Base-by-base conservation (phyloP, 176 grass and related monocot species). In the Pharus latifolius region DNA sequence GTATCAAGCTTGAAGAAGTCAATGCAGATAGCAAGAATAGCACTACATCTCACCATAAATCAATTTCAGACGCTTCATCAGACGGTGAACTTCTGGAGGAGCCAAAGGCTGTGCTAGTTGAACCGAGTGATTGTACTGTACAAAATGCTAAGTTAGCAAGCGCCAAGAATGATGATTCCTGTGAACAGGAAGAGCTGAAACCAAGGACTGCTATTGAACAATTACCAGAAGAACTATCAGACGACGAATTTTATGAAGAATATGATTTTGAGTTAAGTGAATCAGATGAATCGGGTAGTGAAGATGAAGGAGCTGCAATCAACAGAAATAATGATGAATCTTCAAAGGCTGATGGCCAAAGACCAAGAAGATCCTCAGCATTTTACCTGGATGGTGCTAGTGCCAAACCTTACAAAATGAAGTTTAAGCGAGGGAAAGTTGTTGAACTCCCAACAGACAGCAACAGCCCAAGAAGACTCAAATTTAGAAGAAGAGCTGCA, bases 371-470 rank as follows among this genome's bases (percentile, higher is more conserved):
- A 83, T 78, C 4, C 18, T 37, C 81, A 30, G 0, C 30, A 9
- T 19, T 71, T 13, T 37, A 83, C 57, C n/a, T 27, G 27, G 84
- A 94, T 70, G 82, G 86, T 74, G 37, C 60, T 60, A 67, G 13
- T 73, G 26, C 55, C 32, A 75, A 63, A 59, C 67, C 95, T 57
- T 86, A 99, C 43, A 94, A 88, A 65, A 63, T 99, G 46, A 94
- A 88, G 63, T 99, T 94, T 45, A 99, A 70, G 77, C 82, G 79
- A 69, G 90, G 86, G 78, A 89, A 78, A 77, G 83, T 88, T 78
- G 60, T 99, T 34, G 90, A 99, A 60, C 87, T 88, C 37, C 62
- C 78, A 22, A 50, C 82, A 59, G 84, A 91, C 24, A 78, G 56
- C 34, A 83, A 68, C 75, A 84, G 78, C 44, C 90, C 82, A 37